Base-by-base conservation (phyloP, 2,329 filamentous ascomycete species). In the Penicillium decumbens region DNA sequence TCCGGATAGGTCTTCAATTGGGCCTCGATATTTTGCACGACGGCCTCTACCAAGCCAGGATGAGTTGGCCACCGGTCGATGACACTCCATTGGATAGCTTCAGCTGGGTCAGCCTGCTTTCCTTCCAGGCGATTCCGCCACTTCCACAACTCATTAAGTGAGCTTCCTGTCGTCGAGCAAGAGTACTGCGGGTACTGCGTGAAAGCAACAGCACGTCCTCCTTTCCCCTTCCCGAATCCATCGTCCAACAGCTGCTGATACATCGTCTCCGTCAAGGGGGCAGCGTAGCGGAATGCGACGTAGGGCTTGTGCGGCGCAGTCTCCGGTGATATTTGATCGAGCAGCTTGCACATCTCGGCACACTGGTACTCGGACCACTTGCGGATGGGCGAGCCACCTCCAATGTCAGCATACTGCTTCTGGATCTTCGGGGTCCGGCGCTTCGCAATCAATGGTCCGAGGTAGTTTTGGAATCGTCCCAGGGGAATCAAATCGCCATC, bases 101-200 rank as follows among this genome's bases (percentile, higher is more conserved):
- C 91, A 32, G 81, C 75, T 0, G 75, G 71, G 24, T 80, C 75
- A 7, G 65, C 78, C 38, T 79, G 76, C 70, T 89, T 90, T 33
- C 88, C 89, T 70, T 97, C 91, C 45, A 98, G 74, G 55, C 74
- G 79, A 65, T 89, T 87, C 55, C 91, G 81, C 90, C 91, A 96
- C 74, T 95, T 96, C 93, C 93, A 98, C 30, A 98, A 75, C 74
- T 98, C 93, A 65, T 98, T 98, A 49, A 98, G 74, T 55, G 89
- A 95, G 70, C 89, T 95, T 20, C 93, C 93, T 0, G 93, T 98
- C 1, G 93, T 98, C 18, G 90, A 95, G 75, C 95, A 98, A 18
- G 89, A 95, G 72, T 98, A 98, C 69, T 98, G 93, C 2, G 93
- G 93, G 64, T 98, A 98, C 72, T 98, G 93, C 25, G 92, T 96